Base-by-base conservation (phyloP, 2,329 filamentous ascomycete genomes). In the Exophiala sp. region DNA sequence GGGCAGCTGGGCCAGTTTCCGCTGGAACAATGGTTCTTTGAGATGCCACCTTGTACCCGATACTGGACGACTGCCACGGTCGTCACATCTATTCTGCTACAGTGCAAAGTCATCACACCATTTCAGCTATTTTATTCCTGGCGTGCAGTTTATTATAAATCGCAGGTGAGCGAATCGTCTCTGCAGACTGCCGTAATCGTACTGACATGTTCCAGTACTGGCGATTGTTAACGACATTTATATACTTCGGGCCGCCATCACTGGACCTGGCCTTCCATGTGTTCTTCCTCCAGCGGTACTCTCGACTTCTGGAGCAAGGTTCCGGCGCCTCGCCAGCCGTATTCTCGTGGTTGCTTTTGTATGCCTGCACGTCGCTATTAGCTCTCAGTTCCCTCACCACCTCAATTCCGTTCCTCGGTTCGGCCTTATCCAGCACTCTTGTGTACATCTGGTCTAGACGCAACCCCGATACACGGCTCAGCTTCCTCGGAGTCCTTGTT, bases 91-190 rank as follows among this genome's bases (percentile, higher is more conserved):
- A 84, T 91, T 12, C 76, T 97, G 63, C 91, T 97, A 4, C 94
- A 97, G 72, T 97, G 91, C 73, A 85, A 95, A 66, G 86, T 97
- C 69, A 77, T 97, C 60, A 94, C 88, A 11, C 90, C 91, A 7
- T 96, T 95, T 67, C 91, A 97, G 74, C 83, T 99, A 24, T 99
- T 97, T 75, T 97, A 96, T 77, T 96, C 91, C 75, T 94, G 92
- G 66, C 84, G 89, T 46, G 85, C 91, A 6, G 94, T 97, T 54
- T 96, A 95, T 69, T 77, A 86, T 60, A 96, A 95, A 74, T 88
- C 87, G 60, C 91, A 97, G 83, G 91, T 95, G 73, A 59, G 82
- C 68, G 16, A 16, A 40, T 16, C 41, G 47, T 12, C 36, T 48
- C 10, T 9, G 42, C 10, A 16, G 36, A 8, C 24, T 45, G 7